These are phyloP conservation scores for Erucastrum elatum DNA, from an alignment of 345 rosid species.

Conservation along the genomic window DNA sequence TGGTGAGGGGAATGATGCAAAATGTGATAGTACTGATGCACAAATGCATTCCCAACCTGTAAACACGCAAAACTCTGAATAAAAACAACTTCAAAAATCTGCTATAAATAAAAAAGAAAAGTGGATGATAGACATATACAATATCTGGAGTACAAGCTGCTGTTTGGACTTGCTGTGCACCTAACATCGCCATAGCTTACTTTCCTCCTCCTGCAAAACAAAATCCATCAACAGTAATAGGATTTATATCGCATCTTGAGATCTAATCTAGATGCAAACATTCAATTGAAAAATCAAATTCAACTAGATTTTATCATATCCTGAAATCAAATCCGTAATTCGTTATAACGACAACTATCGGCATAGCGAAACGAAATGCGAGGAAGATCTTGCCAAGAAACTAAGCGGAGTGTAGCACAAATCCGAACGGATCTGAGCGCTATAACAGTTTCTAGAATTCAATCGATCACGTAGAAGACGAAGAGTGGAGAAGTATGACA, in stretches of 20 bases:
- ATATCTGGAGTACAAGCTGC: slow-evolving; percentile 49
- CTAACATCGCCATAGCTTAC: slow-evolving; percentile 50
- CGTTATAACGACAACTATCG: background rate
- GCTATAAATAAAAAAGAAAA: background rate
- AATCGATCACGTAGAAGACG: slow-evolving; percentile 10
- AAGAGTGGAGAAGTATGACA: slow-evolving; percentile 5
- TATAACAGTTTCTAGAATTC: background rate
- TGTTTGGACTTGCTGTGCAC: slow-evolving; percentile 49
- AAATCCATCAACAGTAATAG: background rate
- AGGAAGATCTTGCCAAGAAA: background rate
- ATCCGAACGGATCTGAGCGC: slow-evolving; percentile 27
- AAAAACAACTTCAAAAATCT: background rate
- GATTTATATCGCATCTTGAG: background rate
- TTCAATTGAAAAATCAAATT: background rate
- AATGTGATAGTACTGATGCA: slow-evolving; percentile 88
- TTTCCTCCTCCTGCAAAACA: slow-evolving; percentile 19
- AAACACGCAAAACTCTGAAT: background rate
- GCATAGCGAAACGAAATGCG: background rate
- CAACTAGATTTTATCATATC: background rate
- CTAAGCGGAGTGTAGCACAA: background rate
- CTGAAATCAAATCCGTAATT: background rate
- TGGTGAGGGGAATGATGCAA: slow-evolving; percentile 85
- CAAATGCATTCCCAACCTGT: slow-evolving; percentile 95
- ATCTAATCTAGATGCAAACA: slow-evolving; percentile 17
- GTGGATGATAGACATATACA: slow-evolving; percentile 36